Percentiles rank a stretch among this genome's conserved stretches.
These are phyloP conservation scores for Solanum bukasovii DNA, from an alignment of 257 asterid species.

Conservation along the genomic window DNA sequence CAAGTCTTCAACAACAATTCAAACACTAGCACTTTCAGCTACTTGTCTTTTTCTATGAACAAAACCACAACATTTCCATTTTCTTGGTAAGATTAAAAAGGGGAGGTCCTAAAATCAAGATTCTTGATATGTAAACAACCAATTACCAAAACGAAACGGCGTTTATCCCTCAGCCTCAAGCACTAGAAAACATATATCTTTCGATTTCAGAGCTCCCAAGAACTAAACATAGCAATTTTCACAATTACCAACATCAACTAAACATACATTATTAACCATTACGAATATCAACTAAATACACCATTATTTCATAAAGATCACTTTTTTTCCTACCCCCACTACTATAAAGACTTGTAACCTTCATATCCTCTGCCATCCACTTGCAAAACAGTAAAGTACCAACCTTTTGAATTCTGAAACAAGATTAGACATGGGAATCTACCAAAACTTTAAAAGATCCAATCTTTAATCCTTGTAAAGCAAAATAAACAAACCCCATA, in stretches of 20 bases:
- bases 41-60: neutral
- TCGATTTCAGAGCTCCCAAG: slow-evolving; percentile 1
- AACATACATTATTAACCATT: neutral
- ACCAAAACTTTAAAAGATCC: slow-evolving; percentile 10
- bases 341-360: neutral
- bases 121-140: neutral
- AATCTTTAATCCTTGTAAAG: slow-evolving; percentile 11
- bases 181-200: slow-evolving; percentile 11
- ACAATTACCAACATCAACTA: neutral
- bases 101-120: neutral
- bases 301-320: neutral
- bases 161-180: slow-evolving; percentile 14
- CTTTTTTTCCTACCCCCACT: neutral
- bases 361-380: neutral
- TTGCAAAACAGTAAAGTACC: neutral
- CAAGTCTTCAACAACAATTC: neutral
- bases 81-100: neutral
- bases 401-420: neutral
- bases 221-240: neutral
- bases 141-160: slow-evolving; percentile 16
- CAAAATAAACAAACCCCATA: slow-evolving; percentile 14
- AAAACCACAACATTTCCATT: neutral
- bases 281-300: neutral
- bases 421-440: neutral
- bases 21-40: neutral